Evolutionary conservation across 805 yeast species (phyloP), one percentile per base, ranked within the genome.

Genomic region (Hanseniaspora lachancei): DNA sequence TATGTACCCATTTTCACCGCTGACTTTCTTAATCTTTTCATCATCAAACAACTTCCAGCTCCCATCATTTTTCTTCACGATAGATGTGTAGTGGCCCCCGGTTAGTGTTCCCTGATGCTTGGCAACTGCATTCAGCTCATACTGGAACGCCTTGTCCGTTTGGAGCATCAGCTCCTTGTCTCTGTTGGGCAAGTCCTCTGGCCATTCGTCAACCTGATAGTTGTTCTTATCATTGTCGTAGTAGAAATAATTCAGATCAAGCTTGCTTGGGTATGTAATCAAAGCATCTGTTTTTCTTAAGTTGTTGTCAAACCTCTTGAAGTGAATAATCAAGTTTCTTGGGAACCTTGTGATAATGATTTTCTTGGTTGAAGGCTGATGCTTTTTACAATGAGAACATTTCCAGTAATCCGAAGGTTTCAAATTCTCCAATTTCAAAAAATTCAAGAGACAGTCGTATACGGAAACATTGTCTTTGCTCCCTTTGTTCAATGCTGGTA

Each of bases 81-180:
- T 86, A 0, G 95, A 72, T 0, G 96, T 89, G 68, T 89, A 89
- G 68, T 89, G 97, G 0, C 97, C 97, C 9, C 89, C 85, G 43
- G 81, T 77, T 40, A 89, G 72, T 41, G 84, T 81, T 13, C 97
- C 97, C 59, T 71, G 80, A 67, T 89, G 97, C 60, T 86, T 81
- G 16, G 87, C 87, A 1, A 89, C 95, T 0, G 86, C 95, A 63
- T 78, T 84, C 23, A 89, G 67, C 58, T 78, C 78, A 66, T 89
- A 89, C 29, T 76, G 72, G 69, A 88, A 89, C 2, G 96, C 96
- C 0, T 95, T 52, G 15, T 52, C 55, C 3, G 55, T 35, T 44
- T 52, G 55, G 6, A 52, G 15, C 49, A 52, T 52, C 32, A 52
- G 20, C 82, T 0, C 66, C 65, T 69, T 89, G 96, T 21, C 88